phyloP scores from a whole-genome alignment of 2,329 filamentous ascomycete species.

The Fusarium torreyae region DNA sequence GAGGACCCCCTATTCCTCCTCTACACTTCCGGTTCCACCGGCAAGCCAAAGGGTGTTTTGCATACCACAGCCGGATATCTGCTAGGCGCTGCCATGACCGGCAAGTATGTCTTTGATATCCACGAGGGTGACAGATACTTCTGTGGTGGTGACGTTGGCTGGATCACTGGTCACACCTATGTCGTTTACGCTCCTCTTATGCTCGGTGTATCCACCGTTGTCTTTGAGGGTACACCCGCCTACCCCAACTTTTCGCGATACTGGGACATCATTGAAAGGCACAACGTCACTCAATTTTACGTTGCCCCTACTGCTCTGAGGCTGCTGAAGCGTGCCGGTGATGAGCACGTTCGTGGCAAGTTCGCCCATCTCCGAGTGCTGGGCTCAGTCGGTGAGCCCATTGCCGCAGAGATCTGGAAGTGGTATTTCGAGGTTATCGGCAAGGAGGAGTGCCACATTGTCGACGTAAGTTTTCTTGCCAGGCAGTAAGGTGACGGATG shows the following conservation, averaged over 20 bases:
- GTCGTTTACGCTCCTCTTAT: constrained; percentile 96
- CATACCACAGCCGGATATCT: constrained; percentile 97
- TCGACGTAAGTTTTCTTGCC: constrained; percentile 80
- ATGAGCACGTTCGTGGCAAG: constrained; percentile 89
- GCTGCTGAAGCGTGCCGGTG: constrained; percentile 93
- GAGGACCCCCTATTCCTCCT: constrained; percentile 98
- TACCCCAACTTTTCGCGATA: constrained; percentile 99
- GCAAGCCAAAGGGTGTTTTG: constrained; percentile 99
- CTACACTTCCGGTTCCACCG: constrained; percentile 97
- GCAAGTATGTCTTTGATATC: constrained; percentile 99
- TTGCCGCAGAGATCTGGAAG: constrained; percentile 98
- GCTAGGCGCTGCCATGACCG: constrained; percentile 91
- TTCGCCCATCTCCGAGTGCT: constrained; percentile 93
- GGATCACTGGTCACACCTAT: constrained; percentile 99
- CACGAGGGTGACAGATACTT: constrained; percentile 95
- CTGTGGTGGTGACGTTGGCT: constrained; percentile 97
- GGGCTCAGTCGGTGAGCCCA: constrained; percentile 96
- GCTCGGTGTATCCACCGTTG: constrained; percentile 92
- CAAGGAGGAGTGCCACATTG: constrained; percentile 91
- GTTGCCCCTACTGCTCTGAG: constrained; percentile 95
- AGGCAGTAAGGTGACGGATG: not conserved
- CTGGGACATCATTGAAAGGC: constrained; percentile 98
- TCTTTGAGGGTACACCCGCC: constrained; percentile 97
- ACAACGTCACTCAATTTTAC: constrained; percentile 97
- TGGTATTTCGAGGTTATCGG: constrained; percentile 98